A percentile compares a stretch with the other conserved stretches of the same genome.
Evolutionary conservation across 345 rosid genomes (phyloP).

Genomic region (Schrenkiella parvula): DNA sequence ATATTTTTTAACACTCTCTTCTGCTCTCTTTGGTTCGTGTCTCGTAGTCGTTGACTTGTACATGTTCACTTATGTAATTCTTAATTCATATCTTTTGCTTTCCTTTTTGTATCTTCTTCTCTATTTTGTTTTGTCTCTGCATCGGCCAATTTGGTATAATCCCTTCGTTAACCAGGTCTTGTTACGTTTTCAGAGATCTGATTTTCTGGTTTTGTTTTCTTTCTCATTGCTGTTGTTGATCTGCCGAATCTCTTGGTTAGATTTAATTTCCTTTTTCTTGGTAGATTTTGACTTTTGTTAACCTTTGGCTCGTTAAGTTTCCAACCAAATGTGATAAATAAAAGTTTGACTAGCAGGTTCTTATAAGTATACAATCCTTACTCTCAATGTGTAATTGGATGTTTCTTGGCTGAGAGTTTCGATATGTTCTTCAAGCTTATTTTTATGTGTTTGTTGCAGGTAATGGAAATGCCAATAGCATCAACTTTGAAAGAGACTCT

Average conservation of each 20-base stretch:
- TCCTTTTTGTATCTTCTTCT: neutral
- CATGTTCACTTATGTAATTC: slow-evolving; percentile 1
- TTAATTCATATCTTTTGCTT: slow-evolving; percentile 9
- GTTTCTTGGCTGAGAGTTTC: neutral
- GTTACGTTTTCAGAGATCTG: slow-evolving; percentile 11
- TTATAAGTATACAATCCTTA: neutral
- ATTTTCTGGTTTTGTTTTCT: neutral
- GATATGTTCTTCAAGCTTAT: slow-evolving; percentile 1
- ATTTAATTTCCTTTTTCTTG: slow-evolving; percentile 15
- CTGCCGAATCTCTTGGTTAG: slow-evolving; percentile 28
- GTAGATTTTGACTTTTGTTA: slow-evolving; percentile 30
- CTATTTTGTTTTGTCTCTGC: slow-evolving; percentile 2
- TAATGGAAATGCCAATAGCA: slow-evolving; percentile 38
- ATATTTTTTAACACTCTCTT: slow-evolving; percentile 11
- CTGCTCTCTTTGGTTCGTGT: slow-evolving; percentile 21
- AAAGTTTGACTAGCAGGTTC: slow-evolving; percentile 16
- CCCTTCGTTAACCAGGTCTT: neutral
- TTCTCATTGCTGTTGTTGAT: slow-evolving; percentile 28
- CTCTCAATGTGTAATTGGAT: neutral
- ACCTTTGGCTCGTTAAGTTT: slow-evolving; percentile 1
- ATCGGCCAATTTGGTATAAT: slow-evolving; percentile 8
- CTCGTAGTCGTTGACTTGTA: slow-evolving; percentile 34
- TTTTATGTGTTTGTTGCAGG: slow-evolving; percentile 43
- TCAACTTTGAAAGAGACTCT: slow-evolving; percentile 39
- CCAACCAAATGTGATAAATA: slow-evolving; percentile 24